Base-by-base conservation (phyloP, 176 grass and related monocot species). In the Urochloa ruziziensis region DNA sequence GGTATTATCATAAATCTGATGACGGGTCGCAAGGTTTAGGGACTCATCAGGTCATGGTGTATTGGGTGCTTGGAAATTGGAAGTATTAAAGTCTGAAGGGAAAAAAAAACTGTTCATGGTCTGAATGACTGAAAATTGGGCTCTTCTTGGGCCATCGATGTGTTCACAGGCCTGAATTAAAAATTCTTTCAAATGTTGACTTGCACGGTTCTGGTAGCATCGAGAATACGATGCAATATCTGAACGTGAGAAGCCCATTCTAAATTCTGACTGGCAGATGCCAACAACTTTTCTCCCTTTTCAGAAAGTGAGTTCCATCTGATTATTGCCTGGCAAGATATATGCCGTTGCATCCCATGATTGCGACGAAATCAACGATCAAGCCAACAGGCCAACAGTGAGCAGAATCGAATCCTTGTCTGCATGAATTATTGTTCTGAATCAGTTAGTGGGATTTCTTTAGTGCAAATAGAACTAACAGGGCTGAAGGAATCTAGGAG, bases 201-300 rank as follows among this genome's bases (percentile, higher is more conserved):
- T 29, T 18, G 25, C 43, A 72, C 42, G 24, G 44, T 28, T 73
- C 69, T 48, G 25, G 27, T 27, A 30, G 44, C 44, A 52, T 56
- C 35, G 82, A 58, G 73, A 85, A 85, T 33, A 75, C 1, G 57
- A 70, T 49, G 74, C 83, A 52, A 23, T 43, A 81, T 67, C 68
- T 58, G 47, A 40, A 33, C 14, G 44, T 30, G 36, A 58, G 63
- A 63, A 68, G 25, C 29, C 39, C 6, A 40, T 6, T 40, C 39
- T 40, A 9, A 40, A 40, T 40, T 40, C 39, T 40, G 39, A 40
- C 39, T 40, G 39, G 7, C 39, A 6, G 39, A 10, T 40, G 39
- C 39, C 39, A 40, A 5, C 39, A 40, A 5, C 39, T 6, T 39
- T 6, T 39, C 37, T 39, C 37, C 37, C 37, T 40, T 77, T 57